Conservation (phyloP, 495 filamentous ascomycete genomes). For the Neurospora tetraspora region DNA sequence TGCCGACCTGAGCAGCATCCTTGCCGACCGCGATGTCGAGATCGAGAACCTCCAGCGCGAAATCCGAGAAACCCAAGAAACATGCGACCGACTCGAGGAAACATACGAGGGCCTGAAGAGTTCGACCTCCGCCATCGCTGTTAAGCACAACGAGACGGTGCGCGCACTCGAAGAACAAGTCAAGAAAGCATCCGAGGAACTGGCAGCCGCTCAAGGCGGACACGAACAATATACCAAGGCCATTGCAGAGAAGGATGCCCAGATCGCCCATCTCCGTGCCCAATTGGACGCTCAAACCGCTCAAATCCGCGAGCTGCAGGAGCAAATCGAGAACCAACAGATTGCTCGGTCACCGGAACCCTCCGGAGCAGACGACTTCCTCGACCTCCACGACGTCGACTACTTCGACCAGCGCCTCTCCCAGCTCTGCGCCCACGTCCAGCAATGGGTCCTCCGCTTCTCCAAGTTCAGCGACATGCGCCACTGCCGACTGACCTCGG, state of each 20-base stretch:
- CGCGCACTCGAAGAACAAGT: constrained; percentile 50
- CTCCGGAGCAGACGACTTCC: constrained; percentile 52
- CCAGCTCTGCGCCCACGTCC: constrained; percentile 83
- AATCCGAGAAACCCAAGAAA: constrained; percentile 66
- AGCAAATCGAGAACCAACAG: constrained; percentile 51
- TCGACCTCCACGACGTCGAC: constrained; percentile 76
- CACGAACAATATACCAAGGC: constrained; percentile 48
- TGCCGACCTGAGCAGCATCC: constrained; percentile 23
- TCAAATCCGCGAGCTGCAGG: constrained; percentile 71
- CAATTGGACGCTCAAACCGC: constrained; percentile 70
- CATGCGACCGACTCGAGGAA: constrained; percentile 65
- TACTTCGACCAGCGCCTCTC: constrained; percentile 94
- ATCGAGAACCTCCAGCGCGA: constrained; percentile 69
- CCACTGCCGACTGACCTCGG: constrained; percentile 67
- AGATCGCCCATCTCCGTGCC: constrained; percentile 64
- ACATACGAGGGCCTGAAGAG: constrained; percentile 71
- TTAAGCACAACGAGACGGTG: constrained; percentile 57
- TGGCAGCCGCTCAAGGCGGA: constrained; percentile 50
- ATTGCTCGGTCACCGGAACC: constrained; percentile 2
- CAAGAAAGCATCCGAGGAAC: constrained; percentile 45
- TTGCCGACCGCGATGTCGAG: constrained; percentile 63
- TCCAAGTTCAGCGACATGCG: constrained; percentile 89
- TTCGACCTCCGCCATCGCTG: constrained; percentile 62
- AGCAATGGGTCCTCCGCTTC: constrained; percentile 93
- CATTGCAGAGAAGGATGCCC: constrained; percentile 71